Base-by-base conservation (phyloP, 495 filamentous ascomycete genomes). In the Podospora pseudoanserina region DNA sequence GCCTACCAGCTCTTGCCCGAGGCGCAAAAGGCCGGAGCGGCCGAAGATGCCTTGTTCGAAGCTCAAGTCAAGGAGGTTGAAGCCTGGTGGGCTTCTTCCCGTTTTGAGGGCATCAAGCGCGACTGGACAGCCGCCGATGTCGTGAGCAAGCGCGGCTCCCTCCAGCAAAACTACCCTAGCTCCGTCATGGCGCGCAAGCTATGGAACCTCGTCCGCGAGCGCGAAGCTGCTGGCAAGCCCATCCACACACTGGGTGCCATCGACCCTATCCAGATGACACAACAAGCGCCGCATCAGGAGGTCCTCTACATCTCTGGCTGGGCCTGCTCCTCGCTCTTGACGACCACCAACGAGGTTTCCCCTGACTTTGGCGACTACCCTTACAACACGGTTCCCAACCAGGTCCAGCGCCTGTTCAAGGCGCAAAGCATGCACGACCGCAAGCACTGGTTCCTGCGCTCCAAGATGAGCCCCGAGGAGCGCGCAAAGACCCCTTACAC, bases 341-440 rank as follows among this genome's bases (percentile, higher is more conserved):
- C 96, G 0, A 90, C 87, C 1, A 97, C 95, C 26, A 97, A 99
- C 80, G 95, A 99, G 77, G 95, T 99, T 4, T 96, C 92, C 1
- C 90, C 95, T 5, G 95, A 99, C 76, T 96, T 99, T 76, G 95
- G 95, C 68, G 95, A 99, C 76, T 99, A 99, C 78, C 95, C 95
- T 2, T 99, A 99, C 79, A 97, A 97, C 75, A 99, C 95, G 0
- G 95, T 99, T 4, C 95, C 95, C 18, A 99, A 98, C 79, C 95
- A 99, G 79, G 95, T 99, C 11, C 92, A 99, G 80, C 86, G 95
- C 67, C 78, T 99, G 66, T 92, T 94, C 81, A 98, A 98, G 80
- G 96, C 95, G 5, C 95, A 99, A 78, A 91, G 92, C 65, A 86
- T 98, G 82, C 95, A 99, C 76, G 95, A 99, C 78, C 89, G 96